Base-by-base conservation (phyloP, 352 stramenopile genomes). In the Pseudoperonospora humuli region DNA sequence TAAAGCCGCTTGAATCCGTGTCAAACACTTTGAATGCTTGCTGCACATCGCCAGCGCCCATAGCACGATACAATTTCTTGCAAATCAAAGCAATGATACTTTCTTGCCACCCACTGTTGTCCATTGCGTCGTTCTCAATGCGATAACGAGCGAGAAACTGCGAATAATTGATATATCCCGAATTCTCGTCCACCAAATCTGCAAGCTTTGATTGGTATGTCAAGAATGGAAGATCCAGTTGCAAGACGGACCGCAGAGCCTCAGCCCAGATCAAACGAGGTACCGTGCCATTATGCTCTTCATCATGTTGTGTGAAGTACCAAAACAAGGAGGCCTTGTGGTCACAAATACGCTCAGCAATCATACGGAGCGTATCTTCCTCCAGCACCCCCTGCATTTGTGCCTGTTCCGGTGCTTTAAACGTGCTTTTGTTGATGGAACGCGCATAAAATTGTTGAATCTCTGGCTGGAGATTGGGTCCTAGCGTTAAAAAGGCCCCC, bases 371-470 rank as follows among this genome's bases (percentile, higher is more conserved):
- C 17, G 82, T 93, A 58, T 95, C 84, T 33, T 91, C 83, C 41
- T 96, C 84, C 18, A 96, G 48, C 19, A 73, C 66, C 10, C 80
- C 71, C 46, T 96, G 84, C 47, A 91, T 66, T 36, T 88, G 68
- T 1, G 69, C 68, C 14, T 74, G 68, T 35, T 85, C 72, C 0
- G 79, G 75, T 9, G 59, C 58, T 29, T 84, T 74, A 45, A 88
- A 93, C 11, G 74, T 85, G 47, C 54, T 88, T 34, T 88, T 71
- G 43, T 94, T 71, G 14, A 96, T 72, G 17, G 75, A 65, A 53
- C 95, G 82, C 0, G 86, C 89, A 54, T 96, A 96, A 54, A 96
- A 97, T 57, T 97, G 89, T 62, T 97, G 87, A 39, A 97, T 96
- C 37, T 95, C 87, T 1, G 87, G 89, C 45, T 95, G 86, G 7